These are phyloP conservation scores for Wallacemonas sp. DNA, from an alignment of 208 protist species.

Conservation along the genomic window DNA sequence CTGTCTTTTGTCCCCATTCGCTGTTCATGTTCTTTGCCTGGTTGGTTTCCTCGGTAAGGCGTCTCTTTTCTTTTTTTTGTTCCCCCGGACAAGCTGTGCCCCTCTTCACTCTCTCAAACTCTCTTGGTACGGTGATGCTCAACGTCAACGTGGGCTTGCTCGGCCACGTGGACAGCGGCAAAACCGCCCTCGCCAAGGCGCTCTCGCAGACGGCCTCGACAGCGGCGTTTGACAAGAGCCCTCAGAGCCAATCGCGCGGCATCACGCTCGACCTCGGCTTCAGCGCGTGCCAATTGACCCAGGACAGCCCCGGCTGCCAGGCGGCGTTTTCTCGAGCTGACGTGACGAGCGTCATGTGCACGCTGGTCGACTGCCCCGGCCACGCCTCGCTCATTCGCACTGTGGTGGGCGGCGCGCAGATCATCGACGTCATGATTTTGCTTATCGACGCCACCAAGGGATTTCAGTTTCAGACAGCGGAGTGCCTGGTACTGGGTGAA, in stretches of 20 bases:
- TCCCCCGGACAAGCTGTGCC: background rate
- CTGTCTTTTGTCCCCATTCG: slow-evolving; percentile 6
- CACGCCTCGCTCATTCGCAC: slow-evolving; percentile 98
- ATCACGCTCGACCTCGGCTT: slow-evolving; percentile 99
- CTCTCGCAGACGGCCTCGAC: slow-evolving; percentile 94
- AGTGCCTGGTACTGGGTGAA: slow-evolving; percentile 91
- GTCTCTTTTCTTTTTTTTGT: slow-evolving; percentile 14
- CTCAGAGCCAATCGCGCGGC: slow-evolving; percentile 95
- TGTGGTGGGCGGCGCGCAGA: slow-evolving; percentile 98
- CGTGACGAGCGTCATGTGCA: slow-evolving; percentile 76
- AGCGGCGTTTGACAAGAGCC: slow-evolving; percentile 97
- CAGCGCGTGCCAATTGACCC: slow-evolving; percentile 73
- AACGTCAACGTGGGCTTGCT: slow-evolving; percentile 97
- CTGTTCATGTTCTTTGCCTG: slow-evolving; percentile 13
- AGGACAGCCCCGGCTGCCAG: slow-evolving; percentile 22
- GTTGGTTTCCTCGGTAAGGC: too few species aligned
- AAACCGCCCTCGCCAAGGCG: slow-evolving; percentile 94
- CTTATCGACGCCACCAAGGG: slow-evolving; percentile 98
- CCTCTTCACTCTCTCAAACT: background rate
- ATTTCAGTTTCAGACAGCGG: slow-evolving; percentile 98
- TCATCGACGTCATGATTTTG: slow-evolving; percentile 98
- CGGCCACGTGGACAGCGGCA: slow-evolving; percentile 98
- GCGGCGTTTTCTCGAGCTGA: slow-evolving; percentile 17
- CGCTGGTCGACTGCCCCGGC: slow-evolving; percentile 98
- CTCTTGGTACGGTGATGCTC: slow-evolving; percentile 38